Evolutionary conservation across 495 filamentous ascomycete genomes (phyloP).

Genomic region (Penicillium macrosclerotiorum): DNA sequence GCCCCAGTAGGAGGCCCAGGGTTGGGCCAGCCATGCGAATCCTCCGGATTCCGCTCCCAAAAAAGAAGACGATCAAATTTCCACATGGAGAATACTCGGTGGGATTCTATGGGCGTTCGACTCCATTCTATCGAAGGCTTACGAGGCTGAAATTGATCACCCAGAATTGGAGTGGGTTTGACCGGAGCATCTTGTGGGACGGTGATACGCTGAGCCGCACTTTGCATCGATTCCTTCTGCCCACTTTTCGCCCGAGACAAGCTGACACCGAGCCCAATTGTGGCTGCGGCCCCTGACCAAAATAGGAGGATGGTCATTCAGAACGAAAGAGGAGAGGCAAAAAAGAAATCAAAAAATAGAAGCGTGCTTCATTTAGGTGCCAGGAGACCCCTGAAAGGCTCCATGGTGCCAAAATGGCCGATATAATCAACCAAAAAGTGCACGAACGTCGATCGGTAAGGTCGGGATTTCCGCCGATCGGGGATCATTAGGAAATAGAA

Average conservation of each 20-base stretch:
- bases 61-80: constrained; percentile 6
- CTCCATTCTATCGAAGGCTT: no score
- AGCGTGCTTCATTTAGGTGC: neutral
- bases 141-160: no score
- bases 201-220: constrained; percentile 18
- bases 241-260: constrained; percentile 1
- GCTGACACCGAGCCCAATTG: neutral
- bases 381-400: no score
- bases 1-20: constrained; percentile 1
- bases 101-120: no score
- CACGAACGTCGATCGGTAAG: no score
- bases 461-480: no score
- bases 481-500: no score
- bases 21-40: constrained; percentile 17
- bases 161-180: no score
- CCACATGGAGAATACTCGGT: constrained; percentile 19
- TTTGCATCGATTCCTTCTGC: neutral
- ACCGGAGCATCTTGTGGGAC: neutral
- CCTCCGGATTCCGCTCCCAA: constrained; percentile 3
- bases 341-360: neutral
- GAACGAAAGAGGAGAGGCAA: neutral
- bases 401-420: no score
- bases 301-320: constrained; percentile 5
- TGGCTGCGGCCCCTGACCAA: constrained; percentile 2
- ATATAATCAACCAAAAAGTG: no score